Evolutionary conservation across 192 early-diverging fungal species (phyloP), one percentile per base, ranked within the genome.

Genomic region (Coemansia furcata): DNA sequence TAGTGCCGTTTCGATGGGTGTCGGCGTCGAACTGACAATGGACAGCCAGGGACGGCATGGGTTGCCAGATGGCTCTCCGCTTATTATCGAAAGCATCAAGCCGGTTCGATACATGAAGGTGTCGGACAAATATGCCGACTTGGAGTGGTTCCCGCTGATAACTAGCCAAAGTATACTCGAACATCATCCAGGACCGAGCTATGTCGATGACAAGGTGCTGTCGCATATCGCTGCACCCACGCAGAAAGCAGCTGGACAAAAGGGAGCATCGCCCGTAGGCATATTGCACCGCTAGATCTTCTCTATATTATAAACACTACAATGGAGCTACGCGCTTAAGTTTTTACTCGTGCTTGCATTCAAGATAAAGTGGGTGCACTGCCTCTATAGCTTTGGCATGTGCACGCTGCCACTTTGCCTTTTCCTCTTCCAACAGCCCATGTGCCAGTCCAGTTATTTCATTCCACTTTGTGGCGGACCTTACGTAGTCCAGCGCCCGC

Each of bases 81-180:
- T 67, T 10, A 52, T 80, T 30, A 65, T 65, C 47, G 66, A 74
- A 26, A 44, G 58, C 61, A 80, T 80, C 15, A 42, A 74, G 66
- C 72, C 77, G 23, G 47, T 71, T 8, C 65, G 68, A n/a, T 74
- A 71, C 65, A 65, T 65, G 36, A 80, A 80, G 40, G 72, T 62
- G 8, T 65, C 77, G 0, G 77, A 80, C 58, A 71, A 71, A 50
- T 80, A 80, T 69, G 71, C 72, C 14, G 77, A 80, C 38, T 62
- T 80, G n/a, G 77, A 80, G 44, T 80, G 77, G 77, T 80, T 80
- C 68, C 77, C 77, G 21, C 63, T 80, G 19, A 64, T 80, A n/a
- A 62, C 39, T 21, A 50, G 59, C 62, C 68, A 80, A 14, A 65
- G 58, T 15, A 65, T 68, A 59, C 67, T 80, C 50, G 66, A 71